A percentile compares a stretch with the other conserved stretches of the same genome.
Evolutionary conservation across 345 rosid species (phyloP).

Genomic region (Citrus medica): DNA sequence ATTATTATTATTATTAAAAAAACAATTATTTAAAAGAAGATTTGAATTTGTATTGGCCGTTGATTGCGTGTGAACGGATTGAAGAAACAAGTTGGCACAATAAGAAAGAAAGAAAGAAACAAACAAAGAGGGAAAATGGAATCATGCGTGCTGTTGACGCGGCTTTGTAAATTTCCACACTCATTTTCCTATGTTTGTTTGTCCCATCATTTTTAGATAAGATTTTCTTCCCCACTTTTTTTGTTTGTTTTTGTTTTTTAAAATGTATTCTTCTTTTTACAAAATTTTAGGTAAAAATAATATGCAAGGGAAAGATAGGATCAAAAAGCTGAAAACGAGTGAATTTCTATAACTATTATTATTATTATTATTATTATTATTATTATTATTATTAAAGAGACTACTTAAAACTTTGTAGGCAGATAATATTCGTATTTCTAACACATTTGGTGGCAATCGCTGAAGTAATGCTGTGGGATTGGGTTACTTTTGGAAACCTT

Average conservation of each 20-base stretch:
- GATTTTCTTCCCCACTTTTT: not conserved
- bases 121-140: constrained; percentile 5
- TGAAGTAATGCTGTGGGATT: not conserved
- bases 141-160: constrained; percentile 22
- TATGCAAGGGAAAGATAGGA: no score
- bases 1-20: no score
- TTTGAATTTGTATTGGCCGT: not conserved
- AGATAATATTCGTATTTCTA: not conserved
- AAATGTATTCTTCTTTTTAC: no score
- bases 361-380: no score
- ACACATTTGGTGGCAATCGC: not conserved
- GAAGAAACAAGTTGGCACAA: constrained; percentile 20
- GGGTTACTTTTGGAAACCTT: not conserved
- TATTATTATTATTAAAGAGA: not conserved
- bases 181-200: not conserved
- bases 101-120: constrained; percentile 18
- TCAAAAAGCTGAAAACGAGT: not conserved
- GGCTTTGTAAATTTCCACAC: constrained; percentile 19
- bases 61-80: constrained; percentile 8
- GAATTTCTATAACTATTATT: no score
- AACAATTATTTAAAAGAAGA: no score
- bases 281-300: no score
- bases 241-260: no score
- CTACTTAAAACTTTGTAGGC: not conserved
- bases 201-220: not conserved